Percentiles rank a stretch among this genome's conserved stretches.
These are phyloP conservation scores for Pestalotiopsis sp. DNA, from an alignment of 2,329 filamentous ascomycete genomes.

Conservation along the genomic window DNA sequence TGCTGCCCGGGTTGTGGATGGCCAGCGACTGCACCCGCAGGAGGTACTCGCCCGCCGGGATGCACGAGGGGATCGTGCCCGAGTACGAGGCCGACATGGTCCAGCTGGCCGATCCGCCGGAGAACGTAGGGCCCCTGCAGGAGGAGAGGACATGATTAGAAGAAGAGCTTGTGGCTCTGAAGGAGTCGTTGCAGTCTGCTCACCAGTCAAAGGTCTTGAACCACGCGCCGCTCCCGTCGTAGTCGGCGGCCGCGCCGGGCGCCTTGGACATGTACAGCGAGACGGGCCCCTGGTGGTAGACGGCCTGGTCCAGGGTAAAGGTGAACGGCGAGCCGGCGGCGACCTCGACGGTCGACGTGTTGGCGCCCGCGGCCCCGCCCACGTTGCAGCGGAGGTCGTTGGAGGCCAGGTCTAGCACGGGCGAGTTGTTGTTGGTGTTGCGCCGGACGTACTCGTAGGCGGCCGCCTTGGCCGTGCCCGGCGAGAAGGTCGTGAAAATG, in stretches of 20 bases:
- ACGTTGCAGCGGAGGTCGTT: conserved; percentile 42
- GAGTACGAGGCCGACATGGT: conserved; percentile 33
- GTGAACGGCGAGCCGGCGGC: conserved; percentile 40
- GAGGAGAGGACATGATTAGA: background rate
- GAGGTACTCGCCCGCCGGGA: conserved; percentile 58
- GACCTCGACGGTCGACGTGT: conserved; percentile 33
- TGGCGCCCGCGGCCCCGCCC: conserved; percentile 33
- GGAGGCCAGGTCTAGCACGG: conserved; percentile 40
- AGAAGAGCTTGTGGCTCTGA: background rate
- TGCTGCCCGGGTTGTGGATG: conserved; percentile 53
- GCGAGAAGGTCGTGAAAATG: conserved; percentile 38
- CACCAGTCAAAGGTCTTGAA: conserved; percentile 42
- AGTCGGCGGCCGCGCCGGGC: conserved; percentile 31
- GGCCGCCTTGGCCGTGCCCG: conserved; percentile 31
- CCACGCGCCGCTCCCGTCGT: conserved; percentile 40
- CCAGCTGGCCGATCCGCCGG: conserved; percentile 33
- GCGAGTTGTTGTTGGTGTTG: conserved; percentile 49
- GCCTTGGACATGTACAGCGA: conserved; percentile 42
- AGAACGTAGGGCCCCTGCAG: conserved; percentile 30
- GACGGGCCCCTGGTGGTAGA: conserved; percentile 42
- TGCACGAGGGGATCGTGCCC: conserved; percentile 48
- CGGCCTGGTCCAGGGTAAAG: conserved; percentile 36
- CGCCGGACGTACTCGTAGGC: conserved; percentile 39
- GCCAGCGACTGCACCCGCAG: conserved; percentile 61
- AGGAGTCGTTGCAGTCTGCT: background rate